phyloP scores from a whole-genome alignment of 2,329 filamentous ascomycete species.

The Talaromyces islandicus region DNA sequence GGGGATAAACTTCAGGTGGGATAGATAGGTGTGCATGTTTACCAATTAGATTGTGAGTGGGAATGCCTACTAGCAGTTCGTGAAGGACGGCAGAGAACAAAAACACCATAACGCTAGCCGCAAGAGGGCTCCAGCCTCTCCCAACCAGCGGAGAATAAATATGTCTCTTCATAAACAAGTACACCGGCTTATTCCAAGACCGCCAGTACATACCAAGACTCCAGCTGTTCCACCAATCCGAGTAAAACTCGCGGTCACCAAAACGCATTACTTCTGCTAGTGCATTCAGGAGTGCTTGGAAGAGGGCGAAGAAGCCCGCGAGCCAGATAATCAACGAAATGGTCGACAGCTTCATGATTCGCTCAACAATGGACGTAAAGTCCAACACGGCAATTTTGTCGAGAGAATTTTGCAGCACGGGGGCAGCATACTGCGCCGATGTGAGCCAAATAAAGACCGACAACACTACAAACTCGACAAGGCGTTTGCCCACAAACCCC shows the following conservation, averaged over 20 bases:
- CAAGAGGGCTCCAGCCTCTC: slow-evolving; percentile 66
- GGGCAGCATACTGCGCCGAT: slow-evolving; percentile 88
- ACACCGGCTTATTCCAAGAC: slow-evolving; percentile 96
- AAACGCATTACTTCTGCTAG: slow-evolving; percentile 86
- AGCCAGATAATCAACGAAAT: slow-evolving; percentile 97
- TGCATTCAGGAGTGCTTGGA: slow-evolving; percentile 88
- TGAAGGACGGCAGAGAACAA: slow-evolving; percentile 82
- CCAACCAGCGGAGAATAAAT: slow-evolving; percentile 84
- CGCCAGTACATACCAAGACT: slow-evolving; percentile 88
- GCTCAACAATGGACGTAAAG: slow-evolving; percentile 74
- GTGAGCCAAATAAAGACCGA: slow-evolving; percentile 92
- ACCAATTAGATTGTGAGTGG: slow-evolving; percentile 91
- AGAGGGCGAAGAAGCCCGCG: slow-evolving; percentile 92
- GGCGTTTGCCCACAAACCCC: slow-evolving; percentile 77
- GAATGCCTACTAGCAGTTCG: slow-evolving; percentile 86
- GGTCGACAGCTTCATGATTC: slow-evolving; percentile 89
- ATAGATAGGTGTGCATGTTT: slow-evolving; percentile 24
- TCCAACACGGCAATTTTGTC: slow-evolving; percentile 79
- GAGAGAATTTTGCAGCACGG: slow-evolving; percentile 81
- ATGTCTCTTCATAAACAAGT: slow-evolving; percentile 92
- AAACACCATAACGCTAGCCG: slow-evolving; percentile 78
- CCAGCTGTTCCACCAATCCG: slow-evolving; percentile 95
- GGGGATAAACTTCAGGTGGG: background rate
- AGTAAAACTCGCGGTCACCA: slow-evolving; percentile 90
- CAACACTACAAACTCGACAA: slow-evolving; percentile 70